phyloP scores from a whole-genome alignment of 75 land plant species.

The Sequoia sempervirens region DNA sequence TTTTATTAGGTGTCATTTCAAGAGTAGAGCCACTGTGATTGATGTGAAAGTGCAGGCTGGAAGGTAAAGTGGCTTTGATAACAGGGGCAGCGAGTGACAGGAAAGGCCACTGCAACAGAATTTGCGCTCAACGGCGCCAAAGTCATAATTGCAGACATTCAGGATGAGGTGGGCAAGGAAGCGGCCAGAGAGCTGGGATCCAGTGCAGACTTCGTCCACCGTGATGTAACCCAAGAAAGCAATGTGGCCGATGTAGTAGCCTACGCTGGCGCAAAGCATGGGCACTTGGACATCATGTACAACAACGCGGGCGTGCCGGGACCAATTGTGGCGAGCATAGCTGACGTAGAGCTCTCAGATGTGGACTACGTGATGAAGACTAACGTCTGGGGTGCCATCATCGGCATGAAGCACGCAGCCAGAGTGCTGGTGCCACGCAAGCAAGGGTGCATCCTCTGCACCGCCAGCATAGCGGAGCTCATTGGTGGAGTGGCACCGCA shows the following conservation, averaged over 20 bases:
- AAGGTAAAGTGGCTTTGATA: slow-evolving; percentile 24
- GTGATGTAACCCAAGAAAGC: slow-evolving; percentile 30
- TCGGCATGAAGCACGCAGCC: slow-evolving; percentile 33
- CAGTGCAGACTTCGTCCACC: slow-evolving; percentile 15
- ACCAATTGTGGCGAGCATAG: slow-evolving; percentile 27
- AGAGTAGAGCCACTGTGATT: not conserved
- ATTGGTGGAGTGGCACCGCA: slow-evolving; percentile 24
- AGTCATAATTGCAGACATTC: slow-evolving; percentile 29
- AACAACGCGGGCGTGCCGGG: slow-evolving; percentile 32
- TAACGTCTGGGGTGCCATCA: slow-evolving; percentile 20
- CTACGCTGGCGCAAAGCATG: slow-evolving; percentile 16
- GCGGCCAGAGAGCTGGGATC: slow-evolving; percentile 13
- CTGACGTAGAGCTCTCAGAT: slow-evolving; percentile 25
- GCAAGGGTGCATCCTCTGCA: slow-evolving; percentile 22
- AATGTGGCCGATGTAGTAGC: slow-evolving; percentile 23
- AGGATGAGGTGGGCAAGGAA: slow-evolving; percentile 21
- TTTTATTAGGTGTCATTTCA: not conserved
- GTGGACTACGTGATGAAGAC: slow-evolving; percentile 19
- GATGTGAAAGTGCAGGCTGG: slow-evolving; percentile 15
- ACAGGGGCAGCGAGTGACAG: slow-evolving; percentile 37
- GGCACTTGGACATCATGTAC: slow-evolving; percentile 30
- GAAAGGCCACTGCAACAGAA: slow-evolving; percentile 22
- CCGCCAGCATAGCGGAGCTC: slow-evolving; percentile 21
- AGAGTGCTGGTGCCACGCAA: not conserved
- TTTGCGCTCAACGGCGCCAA: slow-evolving; percentile 25